Evolutionary conservation across 352 stramenopile species (phyloP).

Genomic region (Globisporangium cederbergense): DNA sequence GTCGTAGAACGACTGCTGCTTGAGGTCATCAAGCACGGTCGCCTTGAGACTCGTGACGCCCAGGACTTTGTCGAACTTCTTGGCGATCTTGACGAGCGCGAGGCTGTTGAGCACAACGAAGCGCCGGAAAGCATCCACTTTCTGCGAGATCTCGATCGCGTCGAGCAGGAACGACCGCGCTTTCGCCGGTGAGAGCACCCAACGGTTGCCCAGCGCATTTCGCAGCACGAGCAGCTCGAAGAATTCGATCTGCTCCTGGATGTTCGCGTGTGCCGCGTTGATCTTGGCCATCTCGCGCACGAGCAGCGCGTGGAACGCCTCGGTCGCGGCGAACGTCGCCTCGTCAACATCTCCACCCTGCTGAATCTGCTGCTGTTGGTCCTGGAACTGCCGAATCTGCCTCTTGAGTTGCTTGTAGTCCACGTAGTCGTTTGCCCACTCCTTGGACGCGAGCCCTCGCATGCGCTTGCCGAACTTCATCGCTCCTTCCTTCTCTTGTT

Average conservation of each 20-base stretch:
- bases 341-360: too few relatives aligned
- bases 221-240: slow-evolving; percentile 35
- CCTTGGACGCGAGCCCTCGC: slow-evolving; percentile 50
- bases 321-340: too few relatives aligned
- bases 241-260: slow-evolving; percentile 46
- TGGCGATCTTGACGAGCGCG: slow-evolving; percentile 77
- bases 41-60: slow-evolving; percentile 27
- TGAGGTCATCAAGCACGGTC: slow-evolving; percentile 48
- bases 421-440: slow-evolving; percentile 68
- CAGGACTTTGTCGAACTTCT: slow-evolving; percentile 75
- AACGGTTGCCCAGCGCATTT: slow-evolving; percentile 43
- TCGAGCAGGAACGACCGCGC: slow-evolving; percentile 51
- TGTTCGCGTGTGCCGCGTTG: slow-evolving; percentile 53
- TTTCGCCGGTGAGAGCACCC: slow-evolving; percentile 52
- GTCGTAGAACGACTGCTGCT: slow-evolving; percentile 65
- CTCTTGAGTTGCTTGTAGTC: slow-evolving; percentile 83
- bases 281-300: slow-evolving; percentile 51
- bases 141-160: slow-evolving; percentile 54
- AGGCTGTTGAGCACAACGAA: slow-evolving; percentile 80
- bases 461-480: slow-evolving; percentile 88
- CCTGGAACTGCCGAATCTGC: slow-evolving; percentile 41
- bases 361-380: neutral
- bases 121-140: slow-evolving; percentile 68
- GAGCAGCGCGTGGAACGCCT: slow-evolving; percentile 32
- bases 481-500: neutral